Conservation (phyloP, 352 stramenopile species). For the Globisporangium megalacanthum region DNA sequence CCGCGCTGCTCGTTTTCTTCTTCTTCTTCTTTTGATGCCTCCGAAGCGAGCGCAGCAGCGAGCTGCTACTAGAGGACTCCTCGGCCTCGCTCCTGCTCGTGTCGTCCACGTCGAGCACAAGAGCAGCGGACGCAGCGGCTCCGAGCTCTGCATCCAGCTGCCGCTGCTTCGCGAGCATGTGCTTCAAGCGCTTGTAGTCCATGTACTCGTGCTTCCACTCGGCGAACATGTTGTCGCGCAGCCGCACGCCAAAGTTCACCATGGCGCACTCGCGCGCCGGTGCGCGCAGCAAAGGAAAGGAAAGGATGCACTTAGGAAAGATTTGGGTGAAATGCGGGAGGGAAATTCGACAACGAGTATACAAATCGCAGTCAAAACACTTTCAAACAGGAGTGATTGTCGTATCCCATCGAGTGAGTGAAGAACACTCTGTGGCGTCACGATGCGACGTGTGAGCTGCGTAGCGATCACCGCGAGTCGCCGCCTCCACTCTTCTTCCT, state of each 20-base stretch:
- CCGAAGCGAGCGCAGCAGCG: constrained; percentile 6
- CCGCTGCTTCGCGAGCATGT: constrained; percentile 60
- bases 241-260: constrained; percentile 71
- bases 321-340: neutral
- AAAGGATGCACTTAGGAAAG: neutral
- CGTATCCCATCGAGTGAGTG: neutral
- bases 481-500: too few relatives aligned
- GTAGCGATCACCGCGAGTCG: neutral
- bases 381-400: too few relatives aligned
- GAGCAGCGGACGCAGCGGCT: neutral
- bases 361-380: neutral
- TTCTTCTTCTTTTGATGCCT: neutral
- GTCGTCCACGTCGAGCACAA: constrained; percentile 13
- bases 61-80: constrained; percentile 10
- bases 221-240: constrained; percentile 80
- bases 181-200: constrained; percentile 88
- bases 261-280: constrained; percentile 20
- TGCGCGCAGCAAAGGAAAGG: neutral
- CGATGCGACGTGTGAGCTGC: too few relatives aligned
- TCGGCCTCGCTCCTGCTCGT: constrained; percentile 3
- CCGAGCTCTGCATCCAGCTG: constrained; percentile 32
- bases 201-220: constrained; percentile 88
- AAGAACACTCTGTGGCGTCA: neutral
- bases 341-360: neutral
- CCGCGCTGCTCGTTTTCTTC: constrained; percentile 16